Conservation (phyloP, 2,329 filamentous ascomycete species). For the Nannizzia gypsea region DNA sequence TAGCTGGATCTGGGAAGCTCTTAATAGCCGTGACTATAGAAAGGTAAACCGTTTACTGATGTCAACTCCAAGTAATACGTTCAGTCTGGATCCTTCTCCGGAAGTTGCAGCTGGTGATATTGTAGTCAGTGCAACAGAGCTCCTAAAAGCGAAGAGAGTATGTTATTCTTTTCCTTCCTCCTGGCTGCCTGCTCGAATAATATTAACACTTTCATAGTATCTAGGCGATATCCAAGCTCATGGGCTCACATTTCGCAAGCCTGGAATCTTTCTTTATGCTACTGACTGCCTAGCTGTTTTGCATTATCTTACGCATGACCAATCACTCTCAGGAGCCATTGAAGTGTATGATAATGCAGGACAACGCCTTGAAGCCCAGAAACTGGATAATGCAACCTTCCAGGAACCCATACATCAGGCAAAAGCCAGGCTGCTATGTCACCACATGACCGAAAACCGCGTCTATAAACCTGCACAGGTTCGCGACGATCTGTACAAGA, state of each 20-base stretch:
- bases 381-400: slow-evolving; percentile 22
- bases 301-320: slow-evolving; percentile 47
- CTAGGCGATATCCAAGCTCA: slow-evolving; percentile 46
- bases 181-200: slow-evolving; percentile 5
- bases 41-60: slow-evolving; percentile 31
- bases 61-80: slow-evolving; percentile 27
- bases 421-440: slow-evolving; percentile 52
- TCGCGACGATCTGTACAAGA: slow-evolving; percentile 48
- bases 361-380: slow-evolving; percentile 32
- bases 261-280: slow-evolving; percentile 41
- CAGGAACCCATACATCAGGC: slow-evolving; percentile 58
- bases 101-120: slow-evolving; percentile 12
- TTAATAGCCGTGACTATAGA: slow-evolving; percentile 34
- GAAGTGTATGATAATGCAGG: slow-evolving; percentile 34
- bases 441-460: slow-evolving; percentile 50
- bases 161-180: slow-evolving; percentile 15
- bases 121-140: slow-evolving; percentile 22
- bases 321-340: slow-evolving; percentile 27
- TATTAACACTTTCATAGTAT: slow-evolving; percentile 45
- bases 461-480: slow-evolving; percentile 58
- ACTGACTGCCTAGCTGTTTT: slow-evolving; percentile 55
- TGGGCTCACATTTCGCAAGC: slow-evolving; percentile 41
- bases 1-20: slow-evolving; percentile 56
- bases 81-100: slow-evolving; percentile 24
- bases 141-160: slow-evolving; percentile 31